Evolutionary conservation across 495 filamentous ascomycete species (phyloP), one percentile per base, ranked within the genome.

Genomic region (Neurospora cerealis): DNA sequence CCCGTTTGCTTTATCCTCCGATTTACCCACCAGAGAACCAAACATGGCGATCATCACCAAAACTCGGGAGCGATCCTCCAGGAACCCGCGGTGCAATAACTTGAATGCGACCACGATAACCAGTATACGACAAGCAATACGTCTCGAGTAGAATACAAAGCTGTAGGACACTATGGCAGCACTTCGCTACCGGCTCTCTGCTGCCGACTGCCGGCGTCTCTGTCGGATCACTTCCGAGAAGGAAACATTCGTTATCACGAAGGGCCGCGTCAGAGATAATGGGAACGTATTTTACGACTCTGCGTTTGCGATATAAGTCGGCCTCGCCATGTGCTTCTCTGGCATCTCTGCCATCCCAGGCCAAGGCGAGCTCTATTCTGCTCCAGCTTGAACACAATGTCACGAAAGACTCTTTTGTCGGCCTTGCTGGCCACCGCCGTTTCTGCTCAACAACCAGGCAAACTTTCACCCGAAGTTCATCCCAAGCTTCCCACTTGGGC

Each of bases 401-500:
- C 71, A 24, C 42, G 38, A 34, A 28, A 38, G 11, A 39, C 34
- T 19, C 46, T 54, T 7, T 40, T 75, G n/a, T 66, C 21, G 38
- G 70, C 72, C 10, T 66, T 69, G 8, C 39, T 75, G 76, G 54
- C 28, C 15, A 69, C 44, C 38, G 42, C 74, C 19, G 74, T 70
- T 17, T 6, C 69, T 5, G 74, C 76, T 36, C 76, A 77, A 62
- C 76, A 76, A 42, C 71, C 74, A 10, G 74, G 76, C 28, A 75
- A 73, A 71, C 4, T 66, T 15, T 71, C 74, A 4, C 62, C 72
- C 4, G 76, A 78, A 62, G 72, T 76, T 4, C 89, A 91, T 69
- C 90, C 90, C 17, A 74, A 80, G 24, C 78, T 92, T 70, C 86
- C 83, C 60, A 88, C 85, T 78, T 80, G 85, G 75, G 86, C 83